These are phyloP conservation scores for Ramaria rubella DNA, from an alignment of 768 basidiomycete genomes.

Conservation along the genomic window DNA sequence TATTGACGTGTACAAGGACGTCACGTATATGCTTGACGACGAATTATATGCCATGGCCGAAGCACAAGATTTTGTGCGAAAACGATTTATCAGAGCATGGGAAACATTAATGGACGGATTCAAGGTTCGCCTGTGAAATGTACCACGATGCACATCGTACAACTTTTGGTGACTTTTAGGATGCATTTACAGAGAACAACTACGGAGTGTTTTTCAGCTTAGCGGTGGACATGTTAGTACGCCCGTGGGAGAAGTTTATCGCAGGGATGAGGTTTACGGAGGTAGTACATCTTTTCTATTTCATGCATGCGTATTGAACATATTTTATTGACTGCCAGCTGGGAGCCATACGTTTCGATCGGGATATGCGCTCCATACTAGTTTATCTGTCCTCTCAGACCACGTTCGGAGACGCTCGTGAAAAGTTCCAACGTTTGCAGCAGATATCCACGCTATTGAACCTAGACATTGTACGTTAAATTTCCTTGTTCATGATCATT, in stretches of 20 bases:
- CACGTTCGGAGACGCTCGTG: conserved; percentile 81
- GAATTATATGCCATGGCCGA: conserved; percentile 79
- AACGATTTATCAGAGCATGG: conserved; percentile 88
- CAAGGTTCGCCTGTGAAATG: conserved; percentile 44
- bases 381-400: conserved; percentile 84
- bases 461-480: conserved; percentile 66
- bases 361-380: conserved; percentile 79
- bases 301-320: conserved; percentile 15
- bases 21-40: conserved; percentile 84
- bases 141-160: not conserved
- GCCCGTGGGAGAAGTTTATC: conserved; percentile 92
- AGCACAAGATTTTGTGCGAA: conserved; percentile 78
- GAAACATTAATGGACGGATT: conserved; percentile 81
- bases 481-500: conserved; percentile 2
- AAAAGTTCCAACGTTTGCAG: conserved; percentile 87
- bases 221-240: conserved; percentile 79
- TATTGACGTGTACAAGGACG: conserved; percentile 83
- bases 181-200: conserved; percentile 80
- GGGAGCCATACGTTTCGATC: conserved; percentile 92
- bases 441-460: conserved; percentile 92
- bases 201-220: conserved; percentile 82
- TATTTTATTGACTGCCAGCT: conserved; percentile 50
- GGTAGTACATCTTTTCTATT: conserved; percentile 33
- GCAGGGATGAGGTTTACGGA: conserved; percentile 81
- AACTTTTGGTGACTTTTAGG: conserved; percentile 37